Base-by-base conservation (phyloP, 179 eudicot species). In the Beta corolliflora region DNA sequence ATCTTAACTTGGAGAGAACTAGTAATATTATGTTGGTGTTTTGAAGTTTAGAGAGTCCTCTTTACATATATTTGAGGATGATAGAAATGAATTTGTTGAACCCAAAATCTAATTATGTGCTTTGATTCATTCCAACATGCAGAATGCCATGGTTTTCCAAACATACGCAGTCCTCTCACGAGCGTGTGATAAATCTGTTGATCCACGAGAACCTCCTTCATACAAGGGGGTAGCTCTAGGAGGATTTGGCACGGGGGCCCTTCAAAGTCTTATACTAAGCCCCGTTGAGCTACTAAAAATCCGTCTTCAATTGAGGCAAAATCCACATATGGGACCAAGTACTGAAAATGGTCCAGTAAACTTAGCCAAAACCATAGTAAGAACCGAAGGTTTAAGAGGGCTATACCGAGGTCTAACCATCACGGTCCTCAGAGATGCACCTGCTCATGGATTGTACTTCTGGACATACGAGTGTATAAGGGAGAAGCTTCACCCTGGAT, bases 111-210 rank as follows among this genome's bases (percentile, higher is more conserved):
- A 9, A 73, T 25, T 1, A 3, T 23, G 54, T 7, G 4, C 25
- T 77, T 58, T 10, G 15, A 36, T 61, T 60, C 64, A 7, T 80
- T 73, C 50, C 48, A 48, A 10, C 76, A 58, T 82, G 91, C 93
- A 95, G 99, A 95, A 95, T 83, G 99, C 99, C 1, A 82, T 94
- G 88, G 98, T 89, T 73, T 95, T 95, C 85, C 97, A 94, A 82
- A 90, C 92, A 29, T 94, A 94, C 64, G 98, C 98, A 0, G 83
- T 88, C 66, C 87, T 95, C 1, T 92, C 99, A 15, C 86, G 96
- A 54, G 88, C 92, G 25, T 87, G 89, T 25, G 99, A 94, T 86
- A 83, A 83, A 16, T 81, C 90, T 10, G 18, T 81, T n/a, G 76
- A 76, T 19, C 45, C 87, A 0, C 74, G 82, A 71, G 93, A 89